A percentile compares a stretch with the other conserved stretches of the same genome.
These are phyloP conservation scores for Macroventuria anomochaeta DNA, from an alignment of 2,329 filamentous ascomycete species.

Conservation along the genomic window DNA sequence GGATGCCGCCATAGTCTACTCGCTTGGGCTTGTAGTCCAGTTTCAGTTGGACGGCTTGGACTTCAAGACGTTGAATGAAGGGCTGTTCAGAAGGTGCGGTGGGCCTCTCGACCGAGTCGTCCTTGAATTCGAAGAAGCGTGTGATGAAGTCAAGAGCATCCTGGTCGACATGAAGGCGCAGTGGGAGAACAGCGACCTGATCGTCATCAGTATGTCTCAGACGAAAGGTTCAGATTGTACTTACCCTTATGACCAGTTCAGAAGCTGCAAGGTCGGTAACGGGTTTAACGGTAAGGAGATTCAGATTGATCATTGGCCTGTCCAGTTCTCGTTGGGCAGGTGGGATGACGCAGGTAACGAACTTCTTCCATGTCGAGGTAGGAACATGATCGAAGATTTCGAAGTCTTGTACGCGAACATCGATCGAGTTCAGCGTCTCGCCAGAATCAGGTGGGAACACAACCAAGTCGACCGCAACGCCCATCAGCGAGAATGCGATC, in stretches of 20 bases:
- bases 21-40: conserved; percentile 98
- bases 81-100: conserved; percentile 72
- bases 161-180: conserved; percentile 94
- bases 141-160: conserved; percentile 97
- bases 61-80: conserved; percentile 88
- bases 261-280: conserved; percentile 83
- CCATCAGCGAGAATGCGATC: conserved; percentile 90
- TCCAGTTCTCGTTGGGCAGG: conserved; percentile 85
- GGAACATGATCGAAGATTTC: conserved; percentile 94
- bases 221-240: conserved; percentile 52
- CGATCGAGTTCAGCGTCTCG: conserved; percentile 86
- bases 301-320: conserved; percentile 87
- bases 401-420: conserved; percentile 80
- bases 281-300: conserved; percentile 87
- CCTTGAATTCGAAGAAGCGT: conserved; percentile 97
- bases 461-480: conserved; percentile 81
- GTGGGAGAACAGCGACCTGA: conserved; percentile 73
- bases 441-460: conserved; percentile 76
- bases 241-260: conserved; percentile 82
- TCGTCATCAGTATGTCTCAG: conserved; percentile 8
- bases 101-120: conserved; percentile 64
- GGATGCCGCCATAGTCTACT: conserved; percentile 92
- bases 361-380: conserved; percentile 97
- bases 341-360: conserved; percentile 90
- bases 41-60: conserved; percentile 81